Conservation (phyloP, 1,284 basidiomycete species). For the Bondarzewia mesenterica region DNA sequence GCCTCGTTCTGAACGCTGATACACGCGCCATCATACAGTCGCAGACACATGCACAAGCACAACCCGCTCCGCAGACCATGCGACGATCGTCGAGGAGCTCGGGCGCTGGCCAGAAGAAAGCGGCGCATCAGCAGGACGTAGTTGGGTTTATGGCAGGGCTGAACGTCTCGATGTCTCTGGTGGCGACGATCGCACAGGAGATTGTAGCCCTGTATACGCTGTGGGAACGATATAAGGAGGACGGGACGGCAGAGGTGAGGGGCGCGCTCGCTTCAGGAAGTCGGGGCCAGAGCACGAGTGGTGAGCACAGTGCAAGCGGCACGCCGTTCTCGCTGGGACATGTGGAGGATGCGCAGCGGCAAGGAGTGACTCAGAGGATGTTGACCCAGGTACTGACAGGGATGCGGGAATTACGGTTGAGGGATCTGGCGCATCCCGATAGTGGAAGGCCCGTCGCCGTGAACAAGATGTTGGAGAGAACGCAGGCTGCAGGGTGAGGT, state of each 20-base stretch:
- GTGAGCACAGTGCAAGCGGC: conserved; percentile 12
- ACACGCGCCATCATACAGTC: conserved; percentile 35
- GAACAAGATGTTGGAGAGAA: conserved; percentile 63
- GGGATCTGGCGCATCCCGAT: conserved; percentile 49
- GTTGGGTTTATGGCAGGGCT: conserved; percentile 81
- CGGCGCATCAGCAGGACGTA: conserved; percentile 44
- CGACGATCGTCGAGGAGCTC: conserved; percentile 46
- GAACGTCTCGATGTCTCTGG: conserved; percentile 74
- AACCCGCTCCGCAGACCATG: conserved; percentile 22
- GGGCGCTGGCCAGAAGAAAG: conserved; percentile 24
- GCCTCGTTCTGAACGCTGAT: conserved; percentile 59
- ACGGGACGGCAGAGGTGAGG: conserved; percentile 22
- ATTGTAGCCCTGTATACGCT: conserved; percentile 84
- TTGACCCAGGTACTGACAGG: conserved; percentile 45
- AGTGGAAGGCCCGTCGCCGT: conserved; percentile 41
- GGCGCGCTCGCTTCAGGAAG: conserved; percentile 9
- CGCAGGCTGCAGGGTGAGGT: conserved; percentile 47
- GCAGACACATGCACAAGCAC: conserved; percentile 8
- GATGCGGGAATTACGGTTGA: conserved; percentile 64
- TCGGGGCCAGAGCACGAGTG: conserved; percentile 9
- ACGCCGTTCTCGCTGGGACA: conserved; percentile 20
- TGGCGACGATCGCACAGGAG: conserved; percentile 88
- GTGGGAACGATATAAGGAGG: conserved; percentile 77
- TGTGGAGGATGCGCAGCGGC: conserved; percentile 19
- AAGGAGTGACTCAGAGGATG: conserved; percentile 42